Conservation (phyloP, 2,329 filamentous ascomycete species). For the Cadophora malorum region DNA sequence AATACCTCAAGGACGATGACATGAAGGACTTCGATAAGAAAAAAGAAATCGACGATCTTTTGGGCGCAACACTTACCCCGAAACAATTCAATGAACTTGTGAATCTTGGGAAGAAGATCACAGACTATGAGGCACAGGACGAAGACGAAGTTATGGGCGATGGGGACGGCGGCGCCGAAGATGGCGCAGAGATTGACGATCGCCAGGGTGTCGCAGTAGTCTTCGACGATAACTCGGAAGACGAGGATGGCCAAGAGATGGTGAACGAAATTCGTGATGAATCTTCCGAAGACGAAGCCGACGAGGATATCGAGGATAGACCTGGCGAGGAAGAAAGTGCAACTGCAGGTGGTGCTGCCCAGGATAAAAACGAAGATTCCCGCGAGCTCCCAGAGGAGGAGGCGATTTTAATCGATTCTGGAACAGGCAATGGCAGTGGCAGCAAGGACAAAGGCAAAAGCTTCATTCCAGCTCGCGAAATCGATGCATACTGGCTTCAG, state of each 20-base stretch:
- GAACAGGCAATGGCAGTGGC: conserved; percentile 54
- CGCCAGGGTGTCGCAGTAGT: conserved; percentile 96
- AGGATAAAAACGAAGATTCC: conserved; percentile 57
- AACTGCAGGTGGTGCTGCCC: conserved; percentile 56
- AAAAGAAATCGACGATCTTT: conserved; percentile 92
- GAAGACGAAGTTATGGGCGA: conserved; percentile 88
- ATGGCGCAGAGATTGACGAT: conserved; percentile 85
- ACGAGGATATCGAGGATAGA: conserved; percentile 69
- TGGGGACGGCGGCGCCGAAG: conserved; percentile 67
- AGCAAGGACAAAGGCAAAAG: conserved; percentile 60
- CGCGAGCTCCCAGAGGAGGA: conserved; percentile 65
- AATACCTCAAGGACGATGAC: conserved; percentile 92
- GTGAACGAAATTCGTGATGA: conserved; percentile 89
- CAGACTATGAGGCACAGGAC: conserved; percentile 95
- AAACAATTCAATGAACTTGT: conserved; percentile 98
- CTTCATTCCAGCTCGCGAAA: conserved; percentile 80
- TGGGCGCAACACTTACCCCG: conserved; percentile 80
- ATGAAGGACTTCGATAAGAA: conserved; percentile 99
- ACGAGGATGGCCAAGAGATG: conserved; percentile 78
- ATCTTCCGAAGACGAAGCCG: conserved; percentile 82
- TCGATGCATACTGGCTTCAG: conserved; percentile 97
- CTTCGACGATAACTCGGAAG: conserved; percentile 89
- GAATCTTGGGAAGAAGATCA: conserved; percentile 98
- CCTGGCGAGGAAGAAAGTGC: conserved; percentile 57
- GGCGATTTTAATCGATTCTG: conserved; percentile 84